A percentile compares a stretch with the other conserved stretches of the same genome.
Conservation (phyloP, 495 filamentous ascomycete species). For the Neurospora sp. region DNA sequence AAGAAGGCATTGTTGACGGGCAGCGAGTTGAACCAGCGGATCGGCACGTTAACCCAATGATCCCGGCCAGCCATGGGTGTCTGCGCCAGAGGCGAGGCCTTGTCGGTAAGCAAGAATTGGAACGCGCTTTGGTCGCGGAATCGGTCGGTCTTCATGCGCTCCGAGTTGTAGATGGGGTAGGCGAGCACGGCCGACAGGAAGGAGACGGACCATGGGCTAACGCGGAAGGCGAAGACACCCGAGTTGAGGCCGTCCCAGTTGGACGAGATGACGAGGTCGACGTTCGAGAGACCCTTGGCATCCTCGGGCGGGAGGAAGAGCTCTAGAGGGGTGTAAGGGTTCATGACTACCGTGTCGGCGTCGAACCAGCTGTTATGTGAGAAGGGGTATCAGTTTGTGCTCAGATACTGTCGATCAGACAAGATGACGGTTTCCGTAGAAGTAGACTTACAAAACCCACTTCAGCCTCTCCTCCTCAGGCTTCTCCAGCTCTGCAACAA, state of each 20-base stretch:
- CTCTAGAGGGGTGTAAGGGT: constrained; percentile 41
- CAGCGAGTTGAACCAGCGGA: constrained; percentile 23
- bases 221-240: constrained; percentile 42
- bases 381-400: neutral
- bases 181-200: constrained; percentile 36
- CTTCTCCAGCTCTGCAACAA: constrained; percentile 41
- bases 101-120: constrained; percentile 13
- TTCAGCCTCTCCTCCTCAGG: constrained; percentile 35
- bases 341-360: constrained; percentile 42
- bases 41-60: constrained; percentile 19
- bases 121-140: constrained; percentile 23
- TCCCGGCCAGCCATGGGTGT: constrained; percentile 12
- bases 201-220: constrained; percentile 38
- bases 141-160: constrained; percentile 21
- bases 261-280: constrained; percentile 37
- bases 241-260: constrained; percentile 50
- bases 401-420: neutral
- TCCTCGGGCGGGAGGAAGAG: constrained; percentile 40
- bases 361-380: constrained; percentile 36
- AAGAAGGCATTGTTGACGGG: constrained; percentile 21
- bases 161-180: constrained; percentile 32
- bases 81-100: constrained; percentile 10
- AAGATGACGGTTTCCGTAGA: neutral
- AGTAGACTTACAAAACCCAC: constrained; percentile 38
- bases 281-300: constrained; percentile 20